Conservation (phyloP, 495 filamentous ascomycete species). For the Pyrenopolyporus hunteri region DNA sequence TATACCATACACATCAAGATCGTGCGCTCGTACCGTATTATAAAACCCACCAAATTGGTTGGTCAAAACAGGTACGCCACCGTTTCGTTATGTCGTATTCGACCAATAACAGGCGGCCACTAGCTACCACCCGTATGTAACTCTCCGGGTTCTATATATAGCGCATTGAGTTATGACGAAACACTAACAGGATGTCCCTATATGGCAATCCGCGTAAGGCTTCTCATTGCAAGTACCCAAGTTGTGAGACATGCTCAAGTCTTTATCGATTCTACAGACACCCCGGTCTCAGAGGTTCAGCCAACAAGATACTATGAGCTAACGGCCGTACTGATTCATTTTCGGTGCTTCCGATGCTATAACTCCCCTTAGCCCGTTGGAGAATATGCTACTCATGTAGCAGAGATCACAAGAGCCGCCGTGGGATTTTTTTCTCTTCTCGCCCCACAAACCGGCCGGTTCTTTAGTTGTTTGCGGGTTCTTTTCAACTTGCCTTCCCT, state of each 20-base stretch:
- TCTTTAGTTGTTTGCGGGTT: too few species aligned
- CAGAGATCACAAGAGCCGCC: too few species aligned
- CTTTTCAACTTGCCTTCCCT: too few species aligned
- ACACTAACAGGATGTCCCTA: neutral
- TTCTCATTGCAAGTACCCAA: too few species aligned
- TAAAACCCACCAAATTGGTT: neutral
- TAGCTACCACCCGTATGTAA: neutral
- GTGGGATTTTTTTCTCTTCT: too few species aligned
- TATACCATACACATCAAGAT: too few species aligned
- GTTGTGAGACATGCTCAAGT: neutral
- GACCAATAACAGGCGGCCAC: neutral
- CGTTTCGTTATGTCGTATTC: neutral
- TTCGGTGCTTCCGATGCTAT: neutral
- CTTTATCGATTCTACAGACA: neutral
- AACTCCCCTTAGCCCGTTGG: too few species aligned
- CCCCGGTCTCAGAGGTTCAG: neutral
- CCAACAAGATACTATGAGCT: too few species aligned
- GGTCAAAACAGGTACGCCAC: neutral
- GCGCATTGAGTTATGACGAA: constrained; percentile 2
- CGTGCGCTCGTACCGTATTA: neutral
- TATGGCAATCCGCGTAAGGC: neutral
- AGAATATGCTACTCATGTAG: too few species aligned
- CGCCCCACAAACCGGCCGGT: too few species aligned
- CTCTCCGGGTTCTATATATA: neutral
- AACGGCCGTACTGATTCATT: neutral